phyloP scores from a whole-genome alignment of 2,329 filamentous ascomycete genomes.

The Aspergillus eucalypticola region DNA sequence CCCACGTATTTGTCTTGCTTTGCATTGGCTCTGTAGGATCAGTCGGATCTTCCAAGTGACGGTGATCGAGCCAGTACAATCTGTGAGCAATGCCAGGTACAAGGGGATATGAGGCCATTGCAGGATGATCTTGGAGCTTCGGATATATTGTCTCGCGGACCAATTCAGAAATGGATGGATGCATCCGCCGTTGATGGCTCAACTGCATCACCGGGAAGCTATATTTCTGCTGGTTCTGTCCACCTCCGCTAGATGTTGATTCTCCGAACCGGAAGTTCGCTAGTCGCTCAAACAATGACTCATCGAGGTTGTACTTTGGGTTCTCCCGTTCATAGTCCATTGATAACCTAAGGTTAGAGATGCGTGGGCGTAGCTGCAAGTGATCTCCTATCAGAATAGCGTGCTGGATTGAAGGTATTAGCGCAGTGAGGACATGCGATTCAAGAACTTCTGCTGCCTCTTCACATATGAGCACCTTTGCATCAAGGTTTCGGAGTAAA shows the following conservation, averaged over 20 bases:
- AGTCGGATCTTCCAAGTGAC: conserved; percentile 11
- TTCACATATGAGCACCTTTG: conserved; percentile 13
- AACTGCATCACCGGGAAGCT: conserved; percentile 11
- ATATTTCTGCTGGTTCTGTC: neutral
- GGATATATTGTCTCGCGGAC: conserved; percentile 10
- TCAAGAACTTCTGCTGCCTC: conserved; percentile 16
- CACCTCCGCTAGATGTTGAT: neutral
- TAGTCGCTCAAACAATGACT: conserved; percentile 10
- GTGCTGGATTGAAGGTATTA: conserved; percentile 13
- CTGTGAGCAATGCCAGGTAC: conserved; percentile 6
- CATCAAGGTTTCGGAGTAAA: neutral
- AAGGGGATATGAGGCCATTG: neutral
- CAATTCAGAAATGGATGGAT: conserved; percentile 2
- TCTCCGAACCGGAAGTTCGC: neutral
- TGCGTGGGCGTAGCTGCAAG: conserved; percentile 10
- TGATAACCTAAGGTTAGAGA: conserved; percentile 5
- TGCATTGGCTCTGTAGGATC: conserved; percentile 13
- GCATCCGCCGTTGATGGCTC: conserved; percentile 12
- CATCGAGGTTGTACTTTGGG: conserved; percentile 6
- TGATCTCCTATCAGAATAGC: conserved; percentile 15
- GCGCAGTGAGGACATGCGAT: conserved; percentile 7
- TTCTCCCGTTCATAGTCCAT: neutral
- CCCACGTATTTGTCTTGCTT: conserved; percentile 21
- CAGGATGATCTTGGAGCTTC: conserved; percentile 3
- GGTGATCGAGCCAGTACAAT: conserved; percentile 28